Evolutionary conservation across 805 yeast genomes (phyloP).

Genomic region (Vanderwaltozyma tropicalis): DNA sequence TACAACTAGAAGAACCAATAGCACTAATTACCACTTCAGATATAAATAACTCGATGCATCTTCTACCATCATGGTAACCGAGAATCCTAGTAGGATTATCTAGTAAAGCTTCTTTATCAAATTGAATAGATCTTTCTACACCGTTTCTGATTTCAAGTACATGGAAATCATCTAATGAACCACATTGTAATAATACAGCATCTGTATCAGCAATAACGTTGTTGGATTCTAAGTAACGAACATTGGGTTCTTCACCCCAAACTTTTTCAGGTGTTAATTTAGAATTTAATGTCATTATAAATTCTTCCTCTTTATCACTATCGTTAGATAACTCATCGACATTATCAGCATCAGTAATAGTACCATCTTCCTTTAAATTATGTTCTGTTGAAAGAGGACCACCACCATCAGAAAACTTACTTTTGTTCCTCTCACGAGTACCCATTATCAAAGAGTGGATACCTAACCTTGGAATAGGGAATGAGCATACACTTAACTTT

Average conservation of each 20-base stretch:
- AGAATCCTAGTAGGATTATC: conserved; percentile 32
- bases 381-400: conserved; percentile 6
- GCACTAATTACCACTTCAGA: conserved; percentile 31
- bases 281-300: conserved; percentile 22
- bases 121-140: conserved; percentile 28
- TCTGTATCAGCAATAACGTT: conserved; percentile 23
- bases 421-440: conserved; percentile 31
- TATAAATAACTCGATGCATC: conserved; percentile 34
- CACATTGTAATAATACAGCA: conserved; percentile 24
- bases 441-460: conserved; percentile 57
- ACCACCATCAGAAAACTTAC: conserved; percentile 6
- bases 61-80: conserved; percentile 28
- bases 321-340: conserved; percentile 38
- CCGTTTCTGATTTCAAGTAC: conserved; percentile 28
- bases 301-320: conserved; percentile 29
- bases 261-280: conserved; percentile 19
- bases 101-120: conserved; percentile 25
- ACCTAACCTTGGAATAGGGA: conserved; percentile 52
- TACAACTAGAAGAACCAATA: conserved; percentile 38
- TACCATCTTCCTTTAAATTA: conserved; percentile 9
- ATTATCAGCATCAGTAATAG: conserved; percentile 12
- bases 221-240: conserved; percentile 21
- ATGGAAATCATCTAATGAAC: conserved; percentile 23
- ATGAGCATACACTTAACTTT: conserved; percentile 36
- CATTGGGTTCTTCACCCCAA: conserved; percentile 24